These are phyloP conservation scores for Nakazawaea peltata DNA, from an alignment of 805 yeast species.

Conservation along the genomic window DNA sequence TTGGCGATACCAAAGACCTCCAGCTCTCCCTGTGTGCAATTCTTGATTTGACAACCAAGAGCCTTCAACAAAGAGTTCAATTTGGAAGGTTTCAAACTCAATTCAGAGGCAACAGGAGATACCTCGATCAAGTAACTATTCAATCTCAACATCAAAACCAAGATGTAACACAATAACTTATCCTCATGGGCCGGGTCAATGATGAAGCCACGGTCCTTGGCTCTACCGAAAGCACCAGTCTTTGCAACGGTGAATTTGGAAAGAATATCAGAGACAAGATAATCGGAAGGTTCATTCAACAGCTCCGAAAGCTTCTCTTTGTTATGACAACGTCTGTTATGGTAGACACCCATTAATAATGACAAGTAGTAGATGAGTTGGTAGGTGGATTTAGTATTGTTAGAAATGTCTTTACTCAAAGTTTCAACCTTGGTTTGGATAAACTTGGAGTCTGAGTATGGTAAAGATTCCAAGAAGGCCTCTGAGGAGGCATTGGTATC, in stretches of 20 bases:
- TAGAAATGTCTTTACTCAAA: conserved; percentile 25
- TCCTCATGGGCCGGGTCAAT: conserved; percentile 88
- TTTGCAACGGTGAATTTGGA: conserved; percentile 62
- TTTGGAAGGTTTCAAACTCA: conserved; percentile 72
- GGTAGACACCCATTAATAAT: conserved; percentile 70
- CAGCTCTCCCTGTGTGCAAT: conserved; percentile 65
- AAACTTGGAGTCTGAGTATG: conserved; percentile 51
- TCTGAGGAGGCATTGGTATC: conserved; percentile 53
- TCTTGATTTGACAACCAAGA: conserved; percentile 73
- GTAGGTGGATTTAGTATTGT: conserved; percentile 44
- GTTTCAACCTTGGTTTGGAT: conserved; percentile 38
- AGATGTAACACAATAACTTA: conserved; percentile 70
- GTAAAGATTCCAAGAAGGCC: conserved; percentile 47
- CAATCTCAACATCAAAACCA: conserved; percentile 66
- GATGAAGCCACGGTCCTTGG: conserved; percentile 68
- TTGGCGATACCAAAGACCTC: conserved; percentile 65
- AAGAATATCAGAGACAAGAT: conserved; percentile 62
- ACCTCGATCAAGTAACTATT: conserved; percentile 70
- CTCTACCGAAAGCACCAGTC: conserved; percentile 59
- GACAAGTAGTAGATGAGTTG: conserved; percentile 78
- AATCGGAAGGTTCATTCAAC: conserved; percentile 66
- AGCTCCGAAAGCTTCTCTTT: conserved; percentile 50
- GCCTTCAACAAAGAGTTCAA: conserved; percentile 64
- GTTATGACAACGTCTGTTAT: conserved; percentile 57
- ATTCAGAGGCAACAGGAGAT: conserved; percentile 76